A percentile compares a stretch with the other conserved stretches of the same genome.
Evolutionary conservation across 192 early-diverging fungal genomes (phyloP).

Genomic region (Coemansia sp.): DNA sequence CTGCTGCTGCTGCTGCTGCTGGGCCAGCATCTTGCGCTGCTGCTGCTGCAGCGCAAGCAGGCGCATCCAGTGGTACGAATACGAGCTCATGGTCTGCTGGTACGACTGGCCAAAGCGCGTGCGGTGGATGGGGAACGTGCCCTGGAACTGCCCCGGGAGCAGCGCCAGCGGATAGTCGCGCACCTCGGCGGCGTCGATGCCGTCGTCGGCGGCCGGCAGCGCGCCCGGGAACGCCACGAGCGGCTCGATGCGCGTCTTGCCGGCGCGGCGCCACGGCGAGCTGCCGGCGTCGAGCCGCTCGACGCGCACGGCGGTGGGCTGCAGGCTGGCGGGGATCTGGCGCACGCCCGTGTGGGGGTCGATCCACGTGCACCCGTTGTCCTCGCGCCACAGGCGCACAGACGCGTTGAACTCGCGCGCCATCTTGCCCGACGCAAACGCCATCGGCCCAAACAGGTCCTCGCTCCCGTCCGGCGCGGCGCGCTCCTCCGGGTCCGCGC

Average conservation of each 20-base stretch:
- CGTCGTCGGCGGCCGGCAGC: neutral
- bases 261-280: conserved; percentile 1
- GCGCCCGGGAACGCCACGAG: conserved; percentile 24
- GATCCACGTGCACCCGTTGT: conserved; percentile 48
- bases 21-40: conserved; percentile 8
- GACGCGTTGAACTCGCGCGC: conserved; percentile 46
- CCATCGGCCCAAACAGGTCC: conserved; percentile 36
- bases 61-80: conserved; percentile 31
- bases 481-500: no score
- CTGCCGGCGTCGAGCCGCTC: conserved; percentile 10
- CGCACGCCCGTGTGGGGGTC: conserved; percentile 51
- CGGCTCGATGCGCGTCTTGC: conserved; percentile 10
- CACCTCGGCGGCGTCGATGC: neutral
- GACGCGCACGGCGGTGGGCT: conserved; percentile 28
- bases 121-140: conserved; percentile 32
- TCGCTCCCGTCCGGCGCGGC: neutral
- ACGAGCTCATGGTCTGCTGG: conserved; percentile 31
- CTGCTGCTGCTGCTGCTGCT: conserved; percentile 8
- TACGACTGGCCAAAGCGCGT: conserved; percentile 38
- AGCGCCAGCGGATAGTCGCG: conserved; percentile 40
- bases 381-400: conserved; percentile 47
- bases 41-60: conserved; percentile 19
- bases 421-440: conserved; percentile 30
- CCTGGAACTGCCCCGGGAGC: conserved; percentile 50
- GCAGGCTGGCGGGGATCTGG: conserved; percentile 36